These are phyloP conservation scores for Sphagnum tenellum DNA, from an alignment of 225 moss, liverwort and hornwort species.

Conservation along the genomic window DNA sequence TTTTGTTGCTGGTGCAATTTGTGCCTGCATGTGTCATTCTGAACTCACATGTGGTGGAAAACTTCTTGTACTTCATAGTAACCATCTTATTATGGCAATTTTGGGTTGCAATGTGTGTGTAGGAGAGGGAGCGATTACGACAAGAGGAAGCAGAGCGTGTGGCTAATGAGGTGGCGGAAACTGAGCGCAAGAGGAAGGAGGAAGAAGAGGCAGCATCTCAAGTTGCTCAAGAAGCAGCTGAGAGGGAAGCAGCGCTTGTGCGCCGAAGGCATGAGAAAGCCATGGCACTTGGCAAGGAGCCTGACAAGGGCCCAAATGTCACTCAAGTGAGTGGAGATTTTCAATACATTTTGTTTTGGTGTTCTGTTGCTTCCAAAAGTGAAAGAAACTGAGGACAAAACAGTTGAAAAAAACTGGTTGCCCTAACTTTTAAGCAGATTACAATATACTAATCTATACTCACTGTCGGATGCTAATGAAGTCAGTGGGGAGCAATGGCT, in stretches of 20 bases:
- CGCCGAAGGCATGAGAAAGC: slow-evolving; percentile 83
- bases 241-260: slow-evolving; percentile 60
- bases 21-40: too few species aligned
- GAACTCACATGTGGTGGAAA: too few species aligned
- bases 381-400: too few species aligned
- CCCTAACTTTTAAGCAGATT: too few species aligned
- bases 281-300: slow-evolving; percentile 73
- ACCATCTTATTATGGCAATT: not conserved
- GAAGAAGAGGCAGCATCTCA: slow-evolving; percentile 64
- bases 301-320: slow-evolving; percentile 80
- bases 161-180: slow-evolving; percentile 68
- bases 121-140: slow-evolving; percentile 82
- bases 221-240: slow-evolving; percentile 73
- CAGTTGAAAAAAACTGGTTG: too few species aligned
- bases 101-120: not conserved
- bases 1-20: too few species aligned
- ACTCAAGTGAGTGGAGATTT: slow-evolving; percentile 31
- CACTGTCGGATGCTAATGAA: too few species aligned
- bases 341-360: not conserved
- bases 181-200: slow-evolving; percentile 55
- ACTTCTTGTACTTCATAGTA: not conserved
- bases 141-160: slow-evolving; percentile 66
- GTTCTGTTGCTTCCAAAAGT: too few species aligned
- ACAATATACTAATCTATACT: too few species aligned
- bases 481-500: too few species aligned